These are phyloP conservation scores for Camellia oleifera DNA, from an alignment of 179 eudicot genomes.

Conservation along the genomic window DNA sequence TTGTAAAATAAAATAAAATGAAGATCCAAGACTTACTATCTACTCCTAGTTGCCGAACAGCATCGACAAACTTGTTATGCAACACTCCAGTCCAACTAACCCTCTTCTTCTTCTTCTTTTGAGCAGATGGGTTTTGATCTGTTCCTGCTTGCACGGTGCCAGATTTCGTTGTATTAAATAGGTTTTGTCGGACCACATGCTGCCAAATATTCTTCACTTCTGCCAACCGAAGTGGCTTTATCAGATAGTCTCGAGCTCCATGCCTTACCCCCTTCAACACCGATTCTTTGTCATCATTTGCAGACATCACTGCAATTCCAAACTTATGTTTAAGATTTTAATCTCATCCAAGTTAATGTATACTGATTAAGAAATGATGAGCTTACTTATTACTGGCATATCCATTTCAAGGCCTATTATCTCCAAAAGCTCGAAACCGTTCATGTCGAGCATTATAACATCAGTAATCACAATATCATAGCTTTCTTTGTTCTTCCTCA, in stretches of 20 bases:
- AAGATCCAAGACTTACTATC: too few relatives aligned
- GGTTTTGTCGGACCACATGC: too few relatives aligned
- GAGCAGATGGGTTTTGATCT: not conserved
- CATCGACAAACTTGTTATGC: too few relatives aligned
- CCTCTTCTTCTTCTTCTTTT: conserved; percentile 2
- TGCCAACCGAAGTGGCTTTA: conserved; percentile 28
- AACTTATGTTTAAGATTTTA: too few relatives aligned
- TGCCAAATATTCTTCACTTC: conserved; percentile 14
- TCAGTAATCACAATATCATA: conserved; percentile 33
- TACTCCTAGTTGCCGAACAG: too few relatives aligned
- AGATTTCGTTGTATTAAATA: too few relatives aligned
- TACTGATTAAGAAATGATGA: too few relatives aligned
- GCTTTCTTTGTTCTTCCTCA: conserved; percentile 25
- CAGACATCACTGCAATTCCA: not conserved
- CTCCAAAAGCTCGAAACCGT: conserved; percentile 25
- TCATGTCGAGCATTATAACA: conserved; percentile 28
- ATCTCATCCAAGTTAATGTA: too few relatives aligned
- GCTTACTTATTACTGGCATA: too few relatives aligned
- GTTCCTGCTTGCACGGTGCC: too few relatives aligned
- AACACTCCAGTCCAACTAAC: conserved; percentile 2
- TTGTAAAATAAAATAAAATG: too few relatives aligned
- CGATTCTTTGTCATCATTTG: conserved; percentile 13
- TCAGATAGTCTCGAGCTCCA: conserved; percentile 30
- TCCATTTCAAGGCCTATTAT: not conserved
- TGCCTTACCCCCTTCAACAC: conserved; percentile 27